A percentile compares a stretch with the other conserved stretches of the same genome.
phyloP scores from a whole-genome alignment of 805 yeast genomes.

The Candida adriatica region DNA sequence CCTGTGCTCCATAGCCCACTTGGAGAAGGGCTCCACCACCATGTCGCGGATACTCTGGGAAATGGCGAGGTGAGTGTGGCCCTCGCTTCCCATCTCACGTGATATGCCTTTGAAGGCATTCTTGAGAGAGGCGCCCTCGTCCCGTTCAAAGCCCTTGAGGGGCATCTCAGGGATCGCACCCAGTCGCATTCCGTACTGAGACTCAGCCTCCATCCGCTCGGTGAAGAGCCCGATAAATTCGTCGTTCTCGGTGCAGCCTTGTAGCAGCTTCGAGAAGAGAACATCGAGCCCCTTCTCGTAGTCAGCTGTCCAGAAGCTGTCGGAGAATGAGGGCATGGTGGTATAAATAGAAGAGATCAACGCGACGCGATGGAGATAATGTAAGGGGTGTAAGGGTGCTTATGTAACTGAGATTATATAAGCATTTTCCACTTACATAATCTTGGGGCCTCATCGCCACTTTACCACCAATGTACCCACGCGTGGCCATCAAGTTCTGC shows the following conservation, averaged over 20 bases:
- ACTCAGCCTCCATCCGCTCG: slow-evolving; percentile 68
- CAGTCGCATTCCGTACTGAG: slow-evolving; percentile 53
- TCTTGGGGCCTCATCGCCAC: not conserved
- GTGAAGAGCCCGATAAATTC: slow-evolving; percentile 60
- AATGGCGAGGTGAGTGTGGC: slow-evolving; percentile 49
- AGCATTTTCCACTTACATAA: not conserved
- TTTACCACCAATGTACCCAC: slow-evolving; percentile 35
- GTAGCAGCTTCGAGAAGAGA: slow-evolving; percentile 45
- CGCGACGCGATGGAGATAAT: not conserved
- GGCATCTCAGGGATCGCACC: slow-evolving; percentile 30
- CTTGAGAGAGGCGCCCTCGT: slow-evolving; percentile 62
- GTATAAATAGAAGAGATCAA: not conserved
- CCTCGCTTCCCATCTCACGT: slow-evolving; percentile 50
- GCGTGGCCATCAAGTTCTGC: slow-evolving; percentile 67
- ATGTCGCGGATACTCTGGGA: slow-evolving; percentile 52
- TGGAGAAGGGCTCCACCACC: slow-evolving; percentile 64
- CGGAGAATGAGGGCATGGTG: slow-evolving; percentile 53
- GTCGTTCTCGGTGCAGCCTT: slow-evolving; percentile 65
- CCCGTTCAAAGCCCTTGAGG: slow-evolving; percentile 37
- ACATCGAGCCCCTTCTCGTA: slow-evolving; percentile 46
- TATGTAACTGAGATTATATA: slow-evolving; percentile 2
- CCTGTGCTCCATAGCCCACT: slow-evolving; percentile 71
- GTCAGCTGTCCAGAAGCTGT: slow-evolving; percentile 72
- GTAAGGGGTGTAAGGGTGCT: not conserved
- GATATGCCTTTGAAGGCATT: slow-evolving; percentile 54